Base-by-base conservation (phyloP, 2,329 filamentous ascomycete genomes). In the Diaporthe amygdali region DNA sequence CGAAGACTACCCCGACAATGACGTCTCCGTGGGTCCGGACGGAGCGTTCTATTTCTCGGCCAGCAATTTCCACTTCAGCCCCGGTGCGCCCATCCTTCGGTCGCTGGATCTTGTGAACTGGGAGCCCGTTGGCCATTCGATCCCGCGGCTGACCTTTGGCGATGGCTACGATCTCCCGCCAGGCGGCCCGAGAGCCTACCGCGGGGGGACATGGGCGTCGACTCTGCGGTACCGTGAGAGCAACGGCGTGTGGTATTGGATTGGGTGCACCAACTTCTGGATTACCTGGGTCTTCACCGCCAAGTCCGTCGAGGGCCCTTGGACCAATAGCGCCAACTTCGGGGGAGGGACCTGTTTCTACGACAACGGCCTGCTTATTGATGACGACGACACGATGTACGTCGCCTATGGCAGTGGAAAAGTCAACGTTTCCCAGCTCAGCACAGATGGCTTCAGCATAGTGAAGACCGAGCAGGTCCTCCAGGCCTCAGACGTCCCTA, bases 331-430 rank as follows among this genome's bases (percentile, higher is more conserved):
- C 46, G 79, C 77, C 1, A 81, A 76, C 10, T 78, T 84, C 20
- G 78, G 78, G 7, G 71, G 27, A 68, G 80, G 78, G 0, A 81
- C 76, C 1, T 91, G 88, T 77, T 89, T 88, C 74, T 91, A 91
- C 74, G 89, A 91, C 76, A 84, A 81, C 22, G 88, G 89, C 0
- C 77, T 91, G 0, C 76, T 90, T n/a, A 83, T 91, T 41, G 88
- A 90, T 63, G 86, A 89, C 30, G 84, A 90, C 39, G 88, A 90
- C 70, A 87, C 84, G 0, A 87, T 90, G 82, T 91, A 90, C 66
- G 84, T 91, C 0, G 86, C 83, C 0, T 89, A 89, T 74, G 88
- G 87, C 5, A 84, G 82, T 56, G 83, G 78, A 0, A 80, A 85
- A 2, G 83, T 90, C 66, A 79, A 73, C 10, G 83, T 91, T 1